A percentile compares a stretch with the other conserved stretches of the same genome.
Evolutionary conservation across 345 rosid genomes (phyloP).

Genomic region (Rhodamnia rubescens): DNA sequence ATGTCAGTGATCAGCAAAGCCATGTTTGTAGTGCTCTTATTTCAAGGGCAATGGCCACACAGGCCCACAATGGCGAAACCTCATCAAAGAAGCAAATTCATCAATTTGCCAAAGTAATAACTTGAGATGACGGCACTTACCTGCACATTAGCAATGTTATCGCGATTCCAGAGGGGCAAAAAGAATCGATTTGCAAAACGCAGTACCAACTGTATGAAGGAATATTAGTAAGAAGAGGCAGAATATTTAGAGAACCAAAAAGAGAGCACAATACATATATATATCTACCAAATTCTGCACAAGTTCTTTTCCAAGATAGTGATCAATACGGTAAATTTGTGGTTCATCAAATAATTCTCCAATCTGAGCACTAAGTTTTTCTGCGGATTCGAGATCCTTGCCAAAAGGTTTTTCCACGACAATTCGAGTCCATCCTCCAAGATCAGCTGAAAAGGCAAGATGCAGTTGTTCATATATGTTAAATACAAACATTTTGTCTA

Average conservation of each 20-base stretch:
- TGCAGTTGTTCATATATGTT: not conserved
- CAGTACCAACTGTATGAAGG: conserved; percentile 64
- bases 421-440: conserved; percentile 93
- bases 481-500: not conserved
- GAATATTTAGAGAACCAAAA: not conserved
- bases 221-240: conserved; percentile 7
- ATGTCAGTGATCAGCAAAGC: not conserved
- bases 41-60: not conserved
- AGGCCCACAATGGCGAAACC: not conserved
- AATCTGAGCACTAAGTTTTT: conserved; percentile 71
- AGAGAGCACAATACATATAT: not conserved
- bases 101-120: not conserved
- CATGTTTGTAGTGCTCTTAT: not conserved
- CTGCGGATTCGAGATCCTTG: conserved; percentile 78
- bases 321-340: conserved; percentile 92
- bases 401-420: conserved; percentile 99
- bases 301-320: conserved; percentile 91
- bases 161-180: conserved; percentile 97
- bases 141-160: conserved; percentile 94
- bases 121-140: conserved; percentile 24
- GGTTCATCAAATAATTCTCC: conserved; percentile 87
- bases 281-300: conserved; percentile 88
- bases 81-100: not conserved
- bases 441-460: conserved; percentile 42
- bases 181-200: conserved; percentile 95